Base-by-base conservation (phyloP, 2,329 filamentous ascomycete species). In the Fusarium kyushuense region DNA sequence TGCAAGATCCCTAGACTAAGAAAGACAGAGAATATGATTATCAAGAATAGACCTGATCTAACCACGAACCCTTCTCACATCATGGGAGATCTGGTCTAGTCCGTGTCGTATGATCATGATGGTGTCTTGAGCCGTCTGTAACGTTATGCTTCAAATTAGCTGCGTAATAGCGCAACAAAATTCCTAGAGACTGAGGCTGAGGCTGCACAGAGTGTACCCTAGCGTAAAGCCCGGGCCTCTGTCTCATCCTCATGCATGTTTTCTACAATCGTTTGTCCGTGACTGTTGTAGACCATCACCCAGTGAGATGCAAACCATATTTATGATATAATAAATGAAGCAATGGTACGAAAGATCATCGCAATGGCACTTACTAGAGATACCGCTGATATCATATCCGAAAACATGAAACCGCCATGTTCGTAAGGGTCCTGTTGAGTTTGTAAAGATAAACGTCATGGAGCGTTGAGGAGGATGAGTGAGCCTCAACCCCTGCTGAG, bases 321-420 rank as follows among this genome's bases (percentile, higher is more conserved):
- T 65, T 65, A 70, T 70, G 67, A 70, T 65, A 51, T 58, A 68
- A 62, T 59, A 21, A 29, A 68, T 32, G 29, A 60, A 42, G 30
- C 12, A 25, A 57, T 16, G 30, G 42, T 36, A 25, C 6, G 41
- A 38, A 19, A 25, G 59, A 65, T 70, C 67, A 47, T 62, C 67
- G 38, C 38, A 14, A 35, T 38, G 54, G 60, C 35, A 49, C 38
- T 48, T 53, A 23, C 8, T 12, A 45, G 46, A 35, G 66, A 49
- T 51, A 19, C 41, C 32, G 35, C 58, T 70, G 63, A 70, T 70
- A 70, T 70, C 67, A 68, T 70, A 2, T 17, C 23, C 41, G 43
- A 35, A 17, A 46, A 70, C 33, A 35, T 70, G 66, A 69, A 70
- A 69, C 66, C 49, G 53, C 63, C 66, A 64, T 64, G 19, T 57